Evolutionary conservation across 257 asterid species (phyloP), one percentile per base, ranked within the genome.

Genomic region (Leptodermis oblonga): DNA sequence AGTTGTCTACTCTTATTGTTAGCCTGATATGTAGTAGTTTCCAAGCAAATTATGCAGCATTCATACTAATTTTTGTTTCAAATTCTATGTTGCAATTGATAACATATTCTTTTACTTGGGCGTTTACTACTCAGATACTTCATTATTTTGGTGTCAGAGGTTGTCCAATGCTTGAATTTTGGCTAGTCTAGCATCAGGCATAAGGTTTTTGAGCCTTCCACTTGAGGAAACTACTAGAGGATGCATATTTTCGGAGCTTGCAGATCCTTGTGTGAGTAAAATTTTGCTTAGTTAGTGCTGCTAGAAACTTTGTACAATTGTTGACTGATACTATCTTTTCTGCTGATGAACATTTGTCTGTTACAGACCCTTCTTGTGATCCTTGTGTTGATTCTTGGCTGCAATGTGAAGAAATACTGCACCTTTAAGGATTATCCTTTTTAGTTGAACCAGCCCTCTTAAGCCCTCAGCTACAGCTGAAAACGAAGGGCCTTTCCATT

Each of bases 281-380:
- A 25, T 4, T 23, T 22, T 54, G 61, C 34, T 54, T 23, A 22
- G 61, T 10, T 23, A 54, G 23, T 8, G 34, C 9, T 54, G 61
- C 68, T 20, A 9, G 53, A 12, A 28, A n/a, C 14, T 63, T 41
- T 22, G 28, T 41, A 10, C 53, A 63, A 42, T 15, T 13, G 5
- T 33, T 17, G 20, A 28, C 20, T 43, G 60, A 43, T 28, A 36
- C 33, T 18, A 41, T 59, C 54, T 11, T 45, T 43, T 3, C 77
- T 67, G 73, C 71, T 54, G 69, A 69, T 66, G 52, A 59, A 22
- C 67, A 52, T 54, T n/a, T 62, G n/a, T 5, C 36, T 22, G 31
- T 17, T 42, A 41, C 65, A 62, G 67, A 6, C 25, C 68, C 63
- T 36, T 48, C 15, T 43, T 3, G 10, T 20, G 14, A 28, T 53